Evolutionary conservation across 2,329 filamentous ascomycete species (phyloP).

Genomic region (Pseudocercospora fijiensis): DNA sequence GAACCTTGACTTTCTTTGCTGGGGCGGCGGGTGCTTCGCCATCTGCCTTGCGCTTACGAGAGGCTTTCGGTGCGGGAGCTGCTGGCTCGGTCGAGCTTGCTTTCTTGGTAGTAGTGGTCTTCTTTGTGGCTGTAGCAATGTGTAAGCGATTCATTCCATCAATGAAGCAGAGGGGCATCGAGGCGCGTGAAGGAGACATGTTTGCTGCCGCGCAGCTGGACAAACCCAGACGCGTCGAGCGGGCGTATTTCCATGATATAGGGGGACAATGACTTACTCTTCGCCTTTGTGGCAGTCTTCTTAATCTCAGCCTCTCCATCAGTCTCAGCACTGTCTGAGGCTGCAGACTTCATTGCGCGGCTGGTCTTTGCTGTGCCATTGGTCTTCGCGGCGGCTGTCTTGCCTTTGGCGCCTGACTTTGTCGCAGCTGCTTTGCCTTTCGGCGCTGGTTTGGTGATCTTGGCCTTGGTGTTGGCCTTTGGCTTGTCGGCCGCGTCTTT

Average conservation of each 20-base stretch:
- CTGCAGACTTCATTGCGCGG: conserved; percentile 17
- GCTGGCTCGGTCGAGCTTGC: conserved; percentile 7
- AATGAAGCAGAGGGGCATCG: conserved; percentile 18
- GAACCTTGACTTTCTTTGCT: conserved; percentile 35
- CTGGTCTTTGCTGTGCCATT: conserved; percentile 30
- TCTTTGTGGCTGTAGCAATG: conserved; percentile 26
- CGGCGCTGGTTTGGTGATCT: conserved; percentile 28
- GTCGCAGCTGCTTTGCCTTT: conserved; percentile 21
- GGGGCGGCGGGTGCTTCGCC: conserved; percentile 32
- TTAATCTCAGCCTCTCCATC: conserved; percentile 12
- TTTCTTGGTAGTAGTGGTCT: conserved; percentile 23
- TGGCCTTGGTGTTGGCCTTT: conserved; percentile 35
- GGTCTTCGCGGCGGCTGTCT: conserved; percentile 25
- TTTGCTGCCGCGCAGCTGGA: conserved; percentile 13
- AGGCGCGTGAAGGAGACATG: conserved; percentile 12
- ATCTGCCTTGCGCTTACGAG: conserved; percentile 34
- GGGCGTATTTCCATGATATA: conserved; percentile 5
- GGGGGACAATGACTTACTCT: conserved; percentile 20
- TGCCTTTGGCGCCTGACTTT: conserved; percentile 15
- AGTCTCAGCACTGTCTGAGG: conserved; percentile 18
- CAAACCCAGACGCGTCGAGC: conserved; percentile 1
- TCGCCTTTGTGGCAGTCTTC: conserved; percentile 22
- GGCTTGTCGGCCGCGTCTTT: conserved; percentile 21
- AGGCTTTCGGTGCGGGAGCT: conserved; percentile 20
- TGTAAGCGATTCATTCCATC: conserved; percentile 25